phyloP scores from a whole-genome alignment of 352 stramenopile genomes.

The Pythium aristosporum region DNA sequence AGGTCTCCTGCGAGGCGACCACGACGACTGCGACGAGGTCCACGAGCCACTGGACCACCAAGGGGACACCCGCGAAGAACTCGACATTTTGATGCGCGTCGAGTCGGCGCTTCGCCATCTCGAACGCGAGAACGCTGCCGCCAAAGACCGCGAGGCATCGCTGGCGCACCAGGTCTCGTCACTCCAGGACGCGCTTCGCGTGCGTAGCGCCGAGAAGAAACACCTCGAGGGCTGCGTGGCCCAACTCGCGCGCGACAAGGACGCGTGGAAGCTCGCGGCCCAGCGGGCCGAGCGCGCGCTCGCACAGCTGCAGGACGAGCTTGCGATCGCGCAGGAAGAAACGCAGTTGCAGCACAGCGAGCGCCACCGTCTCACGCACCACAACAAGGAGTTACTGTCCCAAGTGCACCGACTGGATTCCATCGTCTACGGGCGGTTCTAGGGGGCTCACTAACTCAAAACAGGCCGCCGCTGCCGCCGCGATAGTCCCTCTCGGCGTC shows the following conservation, averaged over 20 bases:
- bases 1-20: background rate
- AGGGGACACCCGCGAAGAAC: constrained; percentile 36
- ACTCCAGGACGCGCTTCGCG: constrained; percentile 49
- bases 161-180: constrained; percentile 57
- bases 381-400: constrained; percentile 70
- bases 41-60: background rate
- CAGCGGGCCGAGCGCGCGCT: constrained; percentile 45
- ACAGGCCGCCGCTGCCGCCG: constrained; percentile 35
- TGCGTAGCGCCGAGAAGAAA: constrained; percentile 53
- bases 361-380: constrained; percentile 53
- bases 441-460: constrained; percentile 14
- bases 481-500: constrained; percentile 44
- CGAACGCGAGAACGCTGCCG: constrained; percentile 61
- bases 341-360: constrained; percentile 59
- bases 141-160: constrained; percentile 45
- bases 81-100: constrained; percentile 71
- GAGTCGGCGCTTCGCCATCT: constrained; percentile 68
- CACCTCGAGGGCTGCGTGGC: constrained; percentile 49
- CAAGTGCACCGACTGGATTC: constrained; percentile 77
- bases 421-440: constrained; percentile 77
- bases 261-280: constrained; percentile 57
- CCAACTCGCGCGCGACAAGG: constrained; percentile 41
- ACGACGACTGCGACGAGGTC: constrained; percentile 9
- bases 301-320: constrained; percentile 55
- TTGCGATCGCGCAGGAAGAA: constrained; percentile 64